phyloP scores from a whole-genome alignment of 1,139 yeast species.

The Geotrichum cucujoidarum region DNA sequence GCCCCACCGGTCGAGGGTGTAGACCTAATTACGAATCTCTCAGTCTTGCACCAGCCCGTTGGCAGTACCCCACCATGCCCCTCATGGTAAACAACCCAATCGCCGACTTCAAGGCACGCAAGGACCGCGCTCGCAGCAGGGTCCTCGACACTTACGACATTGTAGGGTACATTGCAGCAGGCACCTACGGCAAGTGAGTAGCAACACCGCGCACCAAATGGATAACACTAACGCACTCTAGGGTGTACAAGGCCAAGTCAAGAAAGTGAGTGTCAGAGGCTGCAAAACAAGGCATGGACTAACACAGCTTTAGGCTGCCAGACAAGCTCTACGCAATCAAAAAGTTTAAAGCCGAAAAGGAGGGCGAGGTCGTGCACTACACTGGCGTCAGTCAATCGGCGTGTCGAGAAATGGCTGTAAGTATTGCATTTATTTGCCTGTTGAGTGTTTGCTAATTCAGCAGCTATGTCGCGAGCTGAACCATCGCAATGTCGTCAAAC shows the following conservation, averaged over 20 bases:
- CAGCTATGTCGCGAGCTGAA: constrained; percentile 73
- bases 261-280: constrained; percentile 17
- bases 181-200: constrained; percentile 69
- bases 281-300: not conserved
- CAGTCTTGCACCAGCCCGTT: not conserved
- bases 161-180: constrained; percentile 95
- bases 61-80: not conserved
- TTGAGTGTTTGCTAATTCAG: not conserved
- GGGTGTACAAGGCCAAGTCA: constrained; percentile 83
- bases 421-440: not conserved
- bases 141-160: constrained; percentile 81
- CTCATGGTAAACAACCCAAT: constrained; percentile 34
- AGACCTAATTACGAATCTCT: too few species aligned
- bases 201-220: not conserved
- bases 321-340: constrained; percentile 62
- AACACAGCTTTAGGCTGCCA: not conserved
- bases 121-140: constrained; percentile 62
- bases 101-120: constrained; percentile 44
- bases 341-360: constrained; percentile 90
- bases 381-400: constrained; percentile 97
- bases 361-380: constrained; percentile 82
- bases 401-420: constrained; percentile 80
- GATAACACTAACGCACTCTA: constrained; percentile 25
- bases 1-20: too few species aligned
- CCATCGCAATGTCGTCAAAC: constrained; percentile 71